phyloP scores from a whole-genome alignment of 2,329 filamentous ascomycete genomes.

The Trichoderma atroviride region DNA sequence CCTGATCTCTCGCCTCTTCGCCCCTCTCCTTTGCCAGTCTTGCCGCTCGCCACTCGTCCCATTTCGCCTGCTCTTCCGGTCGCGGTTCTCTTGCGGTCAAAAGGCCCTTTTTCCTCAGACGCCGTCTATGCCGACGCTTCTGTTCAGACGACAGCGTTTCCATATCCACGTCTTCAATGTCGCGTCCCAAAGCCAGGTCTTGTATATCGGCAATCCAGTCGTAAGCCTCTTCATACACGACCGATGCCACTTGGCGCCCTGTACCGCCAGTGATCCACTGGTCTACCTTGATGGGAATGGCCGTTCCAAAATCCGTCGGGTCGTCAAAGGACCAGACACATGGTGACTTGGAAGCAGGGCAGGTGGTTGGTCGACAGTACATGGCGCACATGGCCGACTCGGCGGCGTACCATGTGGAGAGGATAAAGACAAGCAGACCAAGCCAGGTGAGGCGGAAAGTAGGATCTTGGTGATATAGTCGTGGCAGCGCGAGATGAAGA shows the following conservation, averaged over 20 bases:
- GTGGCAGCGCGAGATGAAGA: conserved; percentile 50
- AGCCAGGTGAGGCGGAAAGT: conserved; percentile 52
- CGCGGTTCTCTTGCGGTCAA: conserved; percentile 41
- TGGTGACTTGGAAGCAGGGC: conserved; percentile 42
- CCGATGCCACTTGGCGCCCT: conserved; percentile 46
- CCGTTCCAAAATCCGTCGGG: conserved; percentile 60
- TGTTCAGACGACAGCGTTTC: conserved; percentile 49
- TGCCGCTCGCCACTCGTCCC: conserved; percentile 49
- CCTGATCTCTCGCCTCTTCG: conserved; percentile 45
- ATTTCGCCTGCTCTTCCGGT: conserved; percentile 47
- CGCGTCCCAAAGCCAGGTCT: conserved; percentile 50
- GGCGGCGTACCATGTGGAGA: conserved; percentile 56
- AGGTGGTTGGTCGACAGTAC: conserved; percentile 59
- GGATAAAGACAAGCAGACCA: conserved; percentile 48
- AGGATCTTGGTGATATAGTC: conserved; percentile 49
- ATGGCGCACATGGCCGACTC: conserved; percentile 56
- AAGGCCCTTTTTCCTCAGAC: conserved; percentile 53
- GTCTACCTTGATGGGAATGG: conserved; percentile 64
- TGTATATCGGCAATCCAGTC: conserved; percentile 53
- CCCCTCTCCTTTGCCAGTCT: conserved; percentile 46
- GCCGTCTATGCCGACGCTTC: conserved; percentile 53
- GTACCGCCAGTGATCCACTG: conserved; percentile 60
- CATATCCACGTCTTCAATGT: conserved; percentile 50
- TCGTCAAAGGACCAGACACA: conserved; percentile 62
- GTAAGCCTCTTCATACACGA: conserved; percentile 46